Evolutionary conservation across 176 grass and related monocot genomes (phyloP).

Genomic region (Miscanthus lutarioriparius): DNA sequence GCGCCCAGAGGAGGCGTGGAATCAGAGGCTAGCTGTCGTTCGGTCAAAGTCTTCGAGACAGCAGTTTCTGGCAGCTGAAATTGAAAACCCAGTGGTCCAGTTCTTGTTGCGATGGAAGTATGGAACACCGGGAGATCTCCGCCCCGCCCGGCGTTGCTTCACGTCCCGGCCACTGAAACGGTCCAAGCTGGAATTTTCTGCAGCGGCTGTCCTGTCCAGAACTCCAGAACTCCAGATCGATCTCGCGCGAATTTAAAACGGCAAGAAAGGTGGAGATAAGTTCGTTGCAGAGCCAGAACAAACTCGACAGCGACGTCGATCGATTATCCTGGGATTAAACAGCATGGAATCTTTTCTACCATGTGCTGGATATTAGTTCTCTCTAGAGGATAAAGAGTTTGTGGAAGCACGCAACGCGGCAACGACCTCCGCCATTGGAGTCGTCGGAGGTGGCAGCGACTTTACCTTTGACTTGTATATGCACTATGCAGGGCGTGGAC

Average conservation of each 20-base stretch:
- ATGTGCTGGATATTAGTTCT: neutral
- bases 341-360: neutral
- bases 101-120: neutral
- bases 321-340: neutral
- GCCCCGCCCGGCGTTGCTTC: neutral
- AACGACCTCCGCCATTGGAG: neutral
- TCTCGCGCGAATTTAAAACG: neutral
- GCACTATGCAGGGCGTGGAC: neutral
- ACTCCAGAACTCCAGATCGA: no score
- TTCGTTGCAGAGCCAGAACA: neutral
- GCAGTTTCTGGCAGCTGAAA: neutral
- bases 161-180: neutral
- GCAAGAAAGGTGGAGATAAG: neutral
- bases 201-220: neutral
- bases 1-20: neutral
- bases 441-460: neutral
- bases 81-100: neutral
- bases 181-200: neutral
- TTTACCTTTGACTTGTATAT: neutral
- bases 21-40: no score
- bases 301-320: neutral
- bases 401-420: no score
- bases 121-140: neutral
- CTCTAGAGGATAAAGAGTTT: neutral
- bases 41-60: neutral